Conservation (phyloP, 2,329 filamentous ascomycete species). For the Botryotinia narcissicola region DNA sequence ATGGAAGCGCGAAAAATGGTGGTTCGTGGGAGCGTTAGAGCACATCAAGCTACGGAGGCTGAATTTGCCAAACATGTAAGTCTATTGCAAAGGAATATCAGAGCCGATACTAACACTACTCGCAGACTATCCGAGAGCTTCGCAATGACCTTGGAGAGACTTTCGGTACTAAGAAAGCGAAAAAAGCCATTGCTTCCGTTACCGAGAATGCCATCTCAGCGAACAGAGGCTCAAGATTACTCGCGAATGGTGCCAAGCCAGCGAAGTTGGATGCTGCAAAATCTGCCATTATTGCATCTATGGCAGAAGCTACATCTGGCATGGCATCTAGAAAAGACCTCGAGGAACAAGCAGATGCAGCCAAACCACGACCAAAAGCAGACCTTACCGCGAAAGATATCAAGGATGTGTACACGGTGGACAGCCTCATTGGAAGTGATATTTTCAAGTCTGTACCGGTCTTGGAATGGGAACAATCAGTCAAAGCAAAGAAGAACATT, state of each 20-base stretch:
- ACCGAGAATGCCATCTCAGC: constrained; percentile 66
- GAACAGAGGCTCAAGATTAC: constrained; percentile 40
- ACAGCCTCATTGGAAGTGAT: constrained; percentile 64
- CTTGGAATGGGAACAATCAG: constrained; percentile 70
- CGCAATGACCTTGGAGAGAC: constrained; percentile 70
- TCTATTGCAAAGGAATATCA: background rate
- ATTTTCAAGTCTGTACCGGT: constrained; percentile 66
- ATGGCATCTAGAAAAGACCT: constrained; percentile 67
- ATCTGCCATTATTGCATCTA: constrained; percentile 59
- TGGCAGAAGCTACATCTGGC: constrained; percentile 59
- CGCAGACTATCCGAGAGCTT: constrained; percentile 57
- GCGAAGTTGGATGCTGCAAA: constrained; percentile 55
- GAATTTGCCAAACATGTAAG: constrained; percentile 34
- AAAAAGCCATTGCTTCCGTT: constrained; percentile 68
- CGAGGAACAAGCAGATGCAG: constrained; percentile 60
- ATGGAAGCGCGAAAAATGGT: constrained; percentile 64
- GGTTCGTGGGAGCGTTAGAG: constrained; percentile 55
- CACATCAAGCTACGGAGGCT: constrained; percentile 52
- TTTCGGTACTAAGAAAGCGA: constrained; percentile 84
- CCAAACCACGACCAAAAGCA: constrained; percentile 70
- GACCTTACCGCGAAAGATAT: constrained; percentile 66
- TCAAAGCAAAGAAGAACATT: constrained; percentile 57
- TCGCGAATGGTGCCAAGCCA: constrained; percentile 40
- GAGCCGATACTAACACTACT: background rate
- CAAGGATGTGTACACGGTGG: constrained; percentile 69